phyloP scores from a whole-genome alignment of 2,329 filamentous ascomycete genomes.

The Metarhizium anisopliae region DNA sequence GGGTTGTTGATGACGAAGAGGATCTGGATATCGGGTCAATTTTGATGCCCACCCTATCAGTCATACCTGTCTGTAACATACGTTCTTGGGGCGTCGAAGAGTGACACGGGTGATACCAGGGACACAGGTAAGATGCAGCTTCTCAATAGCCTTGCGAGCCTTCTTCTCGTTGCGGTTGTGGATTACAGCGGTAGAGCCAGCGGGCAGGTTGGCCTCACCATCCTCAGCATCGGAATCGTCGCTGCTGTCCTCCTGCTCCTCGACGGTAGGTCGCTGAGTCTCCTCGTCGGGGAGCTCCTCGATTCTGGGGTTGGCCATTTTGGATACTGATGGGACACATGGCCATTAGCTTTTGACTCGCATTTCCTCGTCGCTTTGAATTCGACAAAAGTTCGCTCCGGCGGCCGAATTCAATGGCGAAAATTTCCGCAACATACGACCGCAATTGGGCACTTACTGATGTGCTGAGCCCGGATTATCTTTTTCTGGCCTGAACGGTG shows the following conservation, averaged over 20 bases:
- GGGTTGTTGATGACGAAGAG: slow-evolving; percentile 99
- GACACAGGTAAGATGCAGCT: slow-evolving; percentile 93
- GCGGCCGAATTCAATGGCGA: not conserved
- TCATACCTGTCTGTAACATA: slow-evolving; percentile 44
- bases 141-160: slow-evolving; percentile 97
- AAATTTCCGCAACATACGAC: slow-evolving; percentile 5
- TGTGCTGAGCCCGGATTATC: slow-evolving; percentile 25
- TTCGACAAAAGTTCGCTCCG: slow-evolving; percentile 1
- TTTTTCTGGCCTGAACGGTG: slow-evolving; percentile 22
- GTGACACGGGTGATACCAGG: slow-evolving; percentile 97
- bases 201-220: slow-evolving; percentile 67
- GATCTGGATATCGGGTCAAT: slow-evolving; percentile 51
- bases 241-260: slow-evolving; percentile 65
- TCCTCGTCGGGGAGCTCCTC: slow-evolving; percentile 95
- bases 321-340: slow-evolving; percentile 24
- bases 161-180: slow-evolving; percentile 99
- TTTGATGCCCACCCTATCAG: not conserved
- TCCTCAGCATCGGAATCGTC: slow-evolving; percentile 75
- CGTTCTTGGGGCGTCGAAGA: slow-evolving; percentile 96
- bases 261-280: slow-evolving; percentile 70
- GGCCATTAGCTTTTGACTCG: slow-evolving; percentile 4
- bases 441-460: slow-evolving; percentile 23
- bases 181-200: slow-evolving; percentile 80
- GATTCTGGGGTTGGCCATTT: slow-evolving; percentile 95
- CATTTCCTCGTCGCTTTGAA: slow-evolving; percentile 1